Conservation (phyloP, 208 protist genomes). For the Leishmania aethiopica region DNA sequence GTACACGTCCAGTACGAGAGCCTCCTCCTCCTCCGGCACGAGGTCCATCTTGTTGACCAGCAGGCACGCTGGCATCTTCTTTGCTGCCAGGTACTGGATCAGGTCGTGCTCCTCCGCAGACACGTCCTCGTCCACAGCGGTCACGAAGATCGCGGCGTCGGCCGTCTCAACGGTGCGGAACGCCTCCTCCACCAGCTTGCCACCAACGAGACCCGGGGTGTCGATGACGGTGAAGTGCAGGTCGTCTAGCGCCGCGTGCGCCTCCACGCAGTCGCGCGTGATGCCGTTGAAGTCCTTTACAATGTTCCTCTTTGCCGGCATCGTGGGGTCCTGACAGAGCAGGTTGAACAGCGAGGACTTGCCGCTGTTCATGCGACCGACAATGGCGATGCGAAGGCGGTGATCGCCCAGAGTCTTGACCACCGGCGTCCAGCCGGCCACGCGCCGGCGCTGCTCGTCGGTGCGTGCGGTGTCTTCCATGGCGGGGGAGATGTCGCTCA, state of each 20-base stretch:
- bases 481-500: constrained; percentile 81
- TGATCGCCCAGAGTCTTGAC: constrained; percentile 84
- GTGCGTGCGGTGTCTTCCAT: constrained; percentile 62
- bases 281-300: constrained; percentile 89
- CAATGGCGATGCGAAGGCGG: constrained; percentile 82
- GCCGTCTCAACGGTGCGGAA: constrained; percentile 86
- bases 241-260: constrained; percentile 57
- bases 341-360: constrained; percentile 93
- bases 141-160: constrained; percentile 83
- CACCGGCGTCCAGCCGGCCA: constrained; percentile 82
- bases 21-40: constrained; percentile 56
- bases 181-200: constrained; percentile 81
- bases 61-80: constrained; percentile 74
- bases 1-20: constrained; percentile 64
- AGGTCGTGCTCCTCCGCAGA: constrained; percentile 69
- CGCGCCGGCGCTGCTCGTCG: constrained; percentile 70
- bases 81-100: constrained; percentile 62
- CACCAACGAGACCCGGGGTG: constrained; percentile 84
- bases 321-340: constrained; percentile 69
- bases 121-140: constrained; percentile 69
- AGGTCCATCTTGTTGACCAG: constrained; percentile 93
- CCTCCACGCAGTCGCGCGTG: constrained; percentile 89
- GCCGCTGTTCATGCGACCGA: constrained; percentile 90
- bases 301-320: constrained; percentile 61
- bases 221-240: constrained; percentile 92